Evolutionary conservation across 371 early-diverging fungal genomes (phyloP).

Genomic region (Mucor ambiguus): DNA sequence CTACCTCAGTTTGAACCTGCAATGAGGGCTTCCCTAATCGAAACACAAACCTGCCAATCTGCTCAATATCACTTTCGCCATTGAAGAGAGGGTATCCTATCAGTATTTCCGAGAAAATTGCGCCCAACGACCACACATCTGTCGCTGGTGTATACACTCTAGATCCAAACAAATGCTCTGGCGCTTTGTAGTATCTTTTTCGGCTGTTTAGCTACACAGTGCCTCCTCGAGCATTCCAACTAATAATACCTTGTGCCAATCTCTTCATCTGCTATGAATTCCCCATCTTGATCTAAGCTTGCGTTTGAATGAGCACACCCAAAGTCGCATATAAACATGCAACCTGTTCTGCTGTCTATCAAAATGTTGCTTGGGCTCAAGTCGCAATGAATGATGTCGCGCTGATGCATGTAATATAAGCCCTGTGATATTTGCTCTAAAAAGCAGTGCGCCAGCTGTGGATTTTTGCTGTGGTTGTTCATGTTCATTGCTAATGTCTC

Average conservation of each 20-base stretch:
- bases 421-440: conserved; percentile 59
- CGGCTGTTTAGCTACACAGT: too few species aligned
- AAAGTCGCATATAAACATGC: conserved; percentile 82
- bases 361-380: conserved; percentile 77
- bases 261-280: conserved; percentile 10
- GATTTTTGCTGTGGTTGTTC: not conserved
- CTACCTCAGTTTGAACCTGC: conserved; percentile 27
- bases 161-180: conserved; percentile 50
- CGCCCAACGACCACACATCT: conserved; percentile 52
- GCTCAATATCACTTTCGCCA: conserved; percentile 49
- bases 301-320: conserved; percentile 62
- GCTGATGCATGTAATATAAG: conserved; percentile 57
- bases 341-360: conserved; percentile 40
- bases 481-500: conserved; percentile 18
- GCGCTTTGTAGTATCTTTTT: conserved; percentile 48
- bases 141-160: conserved; percentile 37
- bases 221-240: not conserved
- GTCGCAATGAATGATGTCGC: conserved; percentile 76
- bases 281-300: not conserved
- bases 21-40: conserved; percentile 36
- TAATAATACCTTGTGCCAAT: conserved; percentile 42
- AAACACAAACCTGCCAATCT: conserved; percentile 41
- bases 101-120: conserved; percentile 34
- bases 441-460: conserved; percentile 24
- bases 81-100: conserved; percentile 37